Conservation (phyloP, 495 filamentous ascomycete genomes). For the Xylaria castorea region DNA sequence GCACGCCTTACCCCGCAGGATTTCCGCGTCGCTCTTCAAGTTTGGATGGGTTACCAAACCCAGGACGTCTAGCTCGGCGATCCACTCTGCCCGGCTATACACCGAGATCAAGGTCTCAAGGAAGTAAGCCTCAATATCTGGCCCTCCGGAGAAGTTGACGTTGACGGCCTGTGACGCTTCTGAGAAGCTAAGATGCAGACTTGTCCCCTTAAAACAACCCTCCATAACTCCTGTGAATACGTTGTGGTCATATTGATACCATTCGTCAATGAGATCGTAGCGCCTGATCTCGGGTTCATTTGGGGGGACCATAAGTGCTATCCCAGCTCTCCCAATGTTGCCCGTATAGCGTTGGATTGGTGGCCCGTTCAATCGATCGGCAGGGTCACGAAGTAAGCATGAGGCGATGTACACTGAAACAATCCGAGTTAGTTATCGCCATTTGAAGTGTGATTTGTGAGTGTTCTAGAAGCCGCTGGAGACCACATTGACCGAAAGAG, state of each 20-base stretch:
- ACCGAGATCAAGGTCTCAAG: constrained; percentile 45
- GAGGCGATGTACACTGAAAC: constrained; percentile 36
- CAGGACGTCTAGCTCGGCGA: constrained; percentile 46
- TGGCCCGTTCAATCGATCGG: constrained; percentile 9
- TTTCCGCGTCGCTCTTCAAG: neutral
- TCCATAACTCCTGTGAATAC: constrained; percentile 40
- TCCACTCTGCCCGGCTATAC: constrained; percentile 42
- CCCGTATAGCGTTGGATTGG: constrained; percentile 39
- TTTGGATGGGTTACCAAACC: neutral
- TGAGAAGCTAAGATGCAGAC: constrained; percentile 51
- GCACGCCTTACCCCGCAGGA: neutral
- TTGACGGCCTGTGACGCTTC: constrained; percentile 35
- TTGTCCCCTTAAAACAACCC: constrained; percentile 43
- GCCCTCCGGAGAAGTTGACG: constrained; percentile 28
- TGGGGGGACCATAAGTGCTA: constrained; percentile 44
- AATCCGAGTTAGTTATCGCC: neutral
- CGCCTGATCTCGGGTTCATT: constrained; percentile 31
- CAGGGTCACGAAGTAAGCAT: constrained; percentile 40
- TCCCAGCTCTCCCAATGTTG: constrained; percentile 45
- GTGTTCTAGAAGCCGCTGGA: neutral
- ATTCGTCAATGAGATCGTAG: constrained; percentile 27
- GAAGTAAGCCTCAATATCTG: constrained; percentile 37
- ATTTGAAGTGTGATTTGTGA: neutral
- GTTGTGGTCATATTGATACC: constrained; percentile 37
- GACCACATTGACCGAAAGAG: neutral